Percentiles rank a stretch among this genome's conserved stretches.
Evolutionary conservation across 306 rosid species (phyloP).

Genomic region (Hippophae tibetana): DNA sequence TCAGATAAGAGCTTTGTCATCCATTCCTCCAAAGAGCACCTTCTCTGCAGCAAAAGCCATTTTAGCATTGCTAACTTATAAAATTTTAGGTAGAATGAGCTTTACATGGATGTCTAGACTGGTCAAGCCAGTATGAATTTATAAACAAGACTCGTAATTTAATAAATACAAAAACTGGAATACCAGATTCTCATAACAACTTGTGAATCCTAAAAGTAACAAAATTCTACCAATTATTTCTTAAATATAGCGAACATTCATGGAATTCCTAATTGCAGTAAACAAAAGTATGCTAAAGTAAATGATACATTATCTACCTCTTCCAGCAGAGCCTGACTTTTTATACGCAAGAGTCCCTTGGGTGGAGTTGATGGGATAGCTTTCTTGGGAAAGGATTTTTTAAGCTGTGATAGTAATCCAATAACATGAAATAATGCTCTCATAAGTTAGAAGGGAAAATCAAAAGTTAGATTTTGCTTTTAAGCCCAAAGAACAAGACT

Average conservation of each 20-base stretch:
- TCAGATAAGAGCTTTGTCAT: constrained; percentile 75
- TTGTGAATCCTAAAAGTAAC: neutral
- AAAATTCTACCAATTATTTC: neutral
- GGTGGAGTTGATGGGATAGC: constrained; percentile 77
- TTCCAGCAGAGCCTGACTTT: constrained; percentile 76
- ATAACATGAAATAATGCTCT: neutral
- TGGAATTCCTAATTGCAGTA: constrained; percentile 11
- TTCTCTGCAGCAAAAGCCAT: constrained; percentile 69
- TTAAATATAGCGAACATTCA: constrained; percentile 5
- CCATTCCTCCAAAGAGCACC: constrained; percentile 96
- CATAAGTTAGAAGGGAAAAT: too few relatives aligned
- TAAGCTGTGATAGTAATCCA: constrained; percentile 44
- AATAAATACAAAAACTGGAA: too few relatives aligned
- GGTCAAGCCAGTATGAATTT: too few relatives aligned
- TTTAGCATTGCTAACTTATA: neutral
- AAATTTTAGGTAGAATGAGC: too few relatives aligned
- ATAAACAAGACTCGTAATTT: too few relatives aligned
- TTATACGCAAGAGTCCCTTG: constrained; percentile 81
- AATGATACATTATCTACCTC: constrained; percentile 54
- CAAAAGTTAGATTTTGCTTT: too few relatives aligned
- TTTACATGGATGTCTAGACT: too few relatives aligned
- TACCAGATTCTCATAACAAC: too few relatives aligned
- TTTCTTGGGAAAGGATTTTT: constrained; percentile 72
- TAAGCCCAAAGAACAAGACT: constrained; percentile 22
- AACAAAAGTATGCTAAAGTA: constrained; percentile 11